phyloP scores from a whole-genome alignment of 1,139 yeast species.

The Suzukiozyma palmioleophila region DNA sequence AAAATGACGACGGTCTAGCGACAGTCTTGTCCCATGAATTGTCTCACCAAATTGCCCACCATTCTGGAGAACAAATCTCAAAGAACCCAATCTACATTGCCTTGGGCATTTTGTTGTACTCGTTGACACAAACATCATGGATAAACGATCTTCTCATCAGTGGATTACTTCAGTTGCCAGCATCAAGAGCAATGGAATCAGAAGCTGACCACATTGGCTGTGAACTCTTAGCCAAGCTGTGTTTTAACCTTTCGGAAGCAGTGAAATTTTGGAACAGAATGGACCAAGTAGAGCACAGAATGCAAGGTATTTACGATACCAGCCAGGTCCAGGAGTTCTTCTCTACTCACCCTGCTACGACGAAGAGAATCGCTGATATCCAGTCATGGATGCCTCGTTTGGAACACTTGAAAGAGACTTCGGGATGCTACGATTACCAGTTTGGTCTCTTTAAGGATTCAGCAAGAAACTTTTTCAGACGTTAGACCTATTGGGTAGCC shows the following conservation, averaged over 20 bases:
- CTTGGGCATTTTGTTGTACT: conserved; percentile 45
- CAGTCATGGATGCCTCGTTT: conserved; percentile 72
- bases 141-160: conserved; percentile 54
- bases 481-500: neutral
- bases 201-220: conserved; percentile 96
- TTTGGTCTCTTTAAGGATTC: conserved; percentile 16
- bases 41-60: conserved; percentile 91
- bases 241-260: conserved; percentile 74
- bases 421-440: conserved; percentile 26
- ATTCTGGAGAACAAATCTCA: conserved; percentile 76
- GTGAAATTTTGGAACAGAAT: conserved; percentile 79
- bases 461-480: conserved; percentile 16
- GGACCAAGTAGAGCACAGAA: conserved; percentile 50
- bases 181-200: conserved; percentile 87
- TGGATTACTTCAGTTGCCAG: conserved; percentile 69
- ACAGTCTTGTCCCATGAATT: conserved; percentile 91
- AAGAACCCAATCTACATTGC: conserved; percentile 57
- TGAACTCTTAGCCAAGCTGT: conserved; percentile 85
- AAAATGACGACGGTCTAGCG: conserved; percentile 85
- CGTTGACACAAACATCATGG: conserved; percentile 27
- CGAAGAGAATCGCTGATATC: conserved; percentile 66
- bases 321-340: conserved; percentile 57
- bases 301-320: conserved; percentile 12
- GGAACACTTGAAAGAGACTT: conserved; percentile 32
- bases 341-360: conserved; percentile 89